phyloP scores from a whole-genome alignment of 805 yeast species.

The Wickerhamiella galacta region DNA sequence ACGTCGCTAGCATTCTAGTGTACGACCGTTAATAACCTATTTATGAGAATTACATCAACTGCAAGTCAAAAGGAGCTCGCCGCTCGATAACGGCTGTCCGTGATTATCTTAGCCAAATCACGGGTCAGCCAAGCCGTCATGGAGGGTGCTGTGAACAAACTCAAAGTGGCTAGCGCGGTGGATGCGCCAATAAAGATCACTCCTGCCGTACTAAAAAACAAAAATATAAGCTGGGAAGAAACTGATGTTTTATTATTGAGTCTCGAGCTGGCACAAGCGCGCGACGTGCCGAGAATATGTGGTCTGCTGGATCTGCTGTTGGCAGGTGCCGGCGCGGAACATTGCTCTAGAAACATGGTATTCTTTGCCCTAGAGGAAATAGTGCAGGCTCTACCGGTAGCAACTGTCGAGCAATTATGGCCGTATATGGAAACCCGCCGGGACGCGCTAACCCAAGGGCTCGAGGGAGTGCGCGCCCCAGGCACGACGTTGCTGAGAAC shows the following conservation, averaged over 20 bases:
- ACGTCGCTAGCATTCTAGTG: too few species aligned
- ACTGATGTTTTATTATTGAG: background rate
- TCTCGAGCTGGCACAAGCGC: background rate
- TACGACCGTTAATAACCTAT: too few species aligned
- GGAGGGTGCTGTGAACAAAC: too few species aligned
- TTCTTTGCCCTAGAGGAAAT: background rate
- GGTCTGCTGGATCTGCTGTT: background rate
- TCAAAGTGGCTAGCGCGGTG: too few species aligned
- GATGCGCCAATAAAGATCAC: too few species aligned
- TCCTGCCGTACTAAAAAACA: background rate
- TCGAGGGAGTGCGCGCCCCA: background rate
- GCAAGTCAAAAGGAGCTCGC: too few species aligned
- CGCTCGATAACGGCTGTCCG: too few species aligned
- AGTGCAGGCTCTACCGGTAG: background rate
- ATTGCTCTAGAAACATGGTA: background rate
- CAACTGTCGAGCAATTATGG: background rate
- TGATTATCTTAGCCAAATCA: too few species aligned
- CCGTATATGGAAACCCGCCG: background rate
- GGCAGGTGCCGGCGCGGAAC: background rate
- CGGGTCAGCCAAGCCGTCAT: too few species aligned
- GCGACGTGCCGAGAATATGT: background rate
- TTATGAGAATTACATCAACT: too few species aligned
- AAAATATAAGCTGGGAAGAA: background rate
- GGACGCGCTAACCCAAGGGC: background rate
- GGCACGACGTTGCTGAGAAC: slow-evolving; percentile 1